Conservation (phyloP, 2,329 filamentous ascomycete genomes). For the Cercospora zeae-maydis region DNA sequence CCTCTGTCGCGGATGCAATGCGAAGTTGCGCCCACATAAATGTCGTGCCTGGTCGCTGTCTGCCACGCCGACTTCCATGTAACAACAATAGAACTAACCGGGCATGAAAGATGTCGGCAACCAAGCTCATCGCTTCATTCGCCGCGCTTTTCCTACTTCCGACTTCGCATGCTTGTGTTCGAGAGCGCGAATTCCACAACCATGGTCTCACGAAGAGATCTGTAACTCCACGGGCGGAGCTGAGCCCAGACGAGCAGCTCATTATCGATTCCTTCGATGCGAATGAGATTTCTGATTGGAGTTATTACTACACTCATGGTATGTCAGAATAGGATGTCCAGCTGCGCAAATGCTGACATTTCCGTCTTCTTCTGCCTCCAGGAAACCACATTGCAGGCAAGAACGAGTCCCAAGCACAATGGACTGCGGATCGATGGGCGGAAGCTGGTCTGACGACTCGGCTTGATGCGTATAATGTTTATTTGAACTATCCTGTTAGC, state of each 20-base stretch:
- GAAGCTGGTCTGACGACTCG: slow-evolving; percentile 44
- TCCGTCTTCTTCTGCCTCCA: neutral
- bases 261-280: slow-evolving; percentile 42
- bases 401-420: slow-evolving; percentile 46
- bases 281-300: slow-evolving; percentile 34
- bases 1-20: neutral
- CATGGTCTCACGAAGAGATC: slow-evolving; percentile 2
- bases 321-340: neutral
- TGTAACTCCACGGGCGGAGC: slow-evolving; percentile 15
- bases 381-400: slow-evolving; percentile 43
- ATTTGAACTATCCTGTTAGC: slow-evolving; percentile 46
- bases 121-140: neutral
- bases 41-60: no score
- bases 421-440: slow-evolving; percentile 46
- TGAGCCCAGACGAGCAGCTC: slow-evolving; percentile 40
- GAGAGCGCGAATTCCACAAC: neutral
- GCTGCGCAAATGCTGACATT: neutral
- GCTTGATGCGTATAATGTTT: slow-evolving; percentile 40
- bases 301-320: slow-evolving; percentile 44
- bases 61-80: no score
- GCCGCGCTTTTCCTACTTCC: neutral
- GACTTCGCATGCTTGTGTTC: neutral
- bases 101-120: neutral
- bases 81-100: no score
- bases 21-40: neutral